Percentiles rank a stretch among this genome's conserved stretches.
These are phyloP conservation scores for Dictyostelium discoideum DNA, from an alignment of 78 protist species.

Conservation along the genomic window DNA sequence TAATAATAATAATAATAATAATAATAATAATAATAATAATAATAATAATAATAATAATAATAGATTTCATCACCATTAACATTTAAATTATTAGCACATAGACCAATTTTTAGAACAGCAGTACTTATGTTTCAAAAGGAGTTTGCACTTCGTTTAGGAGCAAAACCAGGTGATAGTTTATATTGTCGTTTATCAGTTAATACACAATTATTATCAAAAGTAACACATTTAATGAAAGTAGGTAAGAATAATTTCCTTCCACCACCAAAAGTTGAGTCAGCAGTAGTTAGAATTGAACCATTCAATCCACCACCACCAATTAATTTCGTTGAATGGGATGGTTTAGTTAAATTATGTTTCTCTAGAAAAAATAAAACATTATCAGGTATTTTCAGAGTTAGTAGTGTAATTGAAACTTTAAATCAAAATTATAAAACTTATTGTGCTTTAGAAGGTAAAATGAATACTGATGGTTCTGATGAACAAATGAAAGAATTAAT, in stretches of 20 bases:
- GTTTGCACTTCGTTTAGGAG: constrained; percentile 98
- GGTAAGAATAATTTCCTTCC: constrained; percentile 97
- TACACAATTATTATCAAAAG: constrained; percentile 93
- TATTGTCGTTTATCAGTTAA: constrained; percentile 99
- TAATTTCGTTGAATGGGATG: constrained; percentile 99
- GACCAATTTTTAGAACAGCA: constrained; percentile 95
- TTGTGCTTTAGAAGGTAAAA: constrained; percentile 83
- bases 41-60: too few relatives aligned
- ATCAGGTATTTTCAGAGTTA: constrained; percentile 88
- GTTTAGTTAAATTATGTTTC: constrained; percentile 95
- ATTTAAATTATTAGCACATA: constrained; percentile 97
- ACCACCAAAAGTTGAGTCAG: constrained; percentile 99
- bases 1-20: too few relatives aligned
- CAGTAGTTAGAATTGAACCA: constrained; percentile 98
- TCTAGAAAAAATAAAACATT: constrained; percentile 98
- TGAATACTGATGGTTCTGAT: constrained; percentile 23
- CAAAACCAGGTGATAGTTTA: constrained; percentile 96
- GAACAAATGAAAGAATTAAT: constrained; percentile 77
- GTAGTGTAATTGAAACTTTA: constrained; percentile 85
- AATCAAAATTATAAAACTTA: constrained; percentile 90
- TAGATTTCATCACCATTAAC: constrained; percentile 98
- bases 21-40: too few relatives aligned
- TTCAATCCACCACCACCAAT: constrained; percentile 97
- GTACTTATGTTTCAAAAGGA: constrained; percentile 99
- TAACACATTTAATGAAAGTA: constrained; percentile 95